Evolutionary conservation across 1,284 basidiomycete species (phyloP), one percentile per base, ranked within the genome.

Genomic region (Ceratobasidium papillatum): DNA sequence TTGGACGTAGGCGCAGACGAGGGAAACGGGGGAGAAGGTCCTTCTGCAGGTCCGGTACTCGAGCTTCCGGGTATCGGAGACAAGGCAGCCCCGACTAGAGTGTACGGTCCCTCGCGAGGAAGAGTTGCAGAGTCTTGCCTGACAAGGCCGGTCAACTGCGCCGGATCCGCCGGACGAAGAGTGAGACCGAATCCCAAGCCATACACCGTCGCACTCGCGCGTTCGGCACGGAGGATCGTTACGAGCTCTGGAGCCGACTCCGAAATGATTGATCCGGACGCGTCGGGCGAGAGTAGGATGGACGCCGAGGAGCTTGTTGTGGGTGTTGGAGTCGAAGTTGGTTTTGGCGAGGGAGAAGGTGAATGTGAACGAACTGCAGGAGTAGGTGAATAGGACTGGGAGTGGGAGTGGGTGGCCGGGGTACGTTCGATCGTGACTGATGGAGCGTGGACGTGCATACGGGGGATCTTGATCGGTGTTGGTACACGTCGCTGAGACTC

Each of bases 391-490:
- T 34, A 38, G 14, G 63, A 65, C 34, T 36, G 56, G 30, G 63
- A 51, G 19, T 34, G 61, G 14, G 63, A 65, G 17, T 36, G 56
- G 30, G 56, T 30, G 14, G 52, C 56, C 2, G 63, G 63, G 25
- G 45, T 69, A 7, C 52, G 65, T 32, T 69, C 51, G 65, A 69
- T 69, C 51, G 65, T 58, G 22, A 69, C 65, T 11, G 51, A 41
- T 17, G 65, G 65, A 8, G 65, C 65, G 30, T 69, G 63, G 27
- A 65, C 63, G 34, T 69, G 65, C 25, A 51, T 58, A 34, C 65
- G 65, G 11, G 65, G 65, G 36, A 69, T 69, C 41, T 69, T 69
- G 65, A 69, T 69, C 49, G 65, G 65, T 32, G 65, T 41, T 3
- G 65, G 65, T 7, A 69, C 65, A 2, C 36, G 65, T 4, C 65